Conservation (phyloP, 352 stramenopile species). For the Pythium aquatile region DNA sequence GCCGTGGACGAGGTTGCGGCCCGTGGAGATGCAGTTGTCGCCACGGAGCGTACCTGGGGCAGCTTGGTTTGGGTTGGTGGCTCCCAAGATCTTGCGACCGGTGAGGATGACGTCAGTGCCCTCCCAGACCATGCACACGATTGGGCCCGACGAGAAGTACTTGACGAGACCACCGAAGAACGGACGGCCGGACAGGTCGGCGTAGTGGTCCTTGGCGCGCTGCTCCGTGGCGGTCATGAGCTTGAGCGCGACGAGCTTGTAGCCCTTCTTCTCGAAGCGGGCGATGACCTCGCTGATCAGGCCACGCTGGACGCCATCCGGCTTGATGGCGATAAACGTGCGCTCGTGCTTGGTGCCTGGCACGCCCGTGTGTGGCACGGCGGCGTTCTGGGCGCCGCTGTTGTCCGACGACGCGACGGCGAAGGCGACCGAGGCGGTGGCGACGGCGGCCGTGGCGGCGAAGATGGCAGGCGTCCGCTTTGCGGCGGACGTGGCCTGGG, state of each 20-base stretch:
- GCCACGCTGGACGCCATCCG: slow-evolving; percentile 92
- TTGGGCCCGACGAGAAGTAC: slow-evolving; percentile 92
- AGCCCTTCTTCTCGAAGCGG: slow-evolving; percentile 95
- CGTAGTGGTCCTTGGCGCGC: slow-evolving; percentile 92
- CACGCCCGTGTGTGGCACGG: slow-evolving; percentile 70
- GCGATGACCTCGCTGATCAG: slow-evolving; percentile 94
- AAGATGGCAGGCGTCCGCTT: slow-evolving; percentile 36
- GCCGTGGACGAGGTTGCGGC: slow-evolving; percentile 93
- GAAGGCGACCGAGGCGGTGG: slow-evolving; percentile 50
- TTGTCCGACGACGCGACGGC: slow-evolving; percentile 42
- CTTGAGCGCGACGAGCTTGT: slow-evolving; percentile 95
- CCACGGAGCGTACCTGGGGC: slow-evolving; percentile 93
- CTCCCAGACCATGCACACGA: slow-evolving; percentile 95
- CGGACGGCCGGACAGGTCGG: slow-evolving; percentile 88
- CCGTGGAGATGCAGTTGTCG: slow-evolving; percentile 92
- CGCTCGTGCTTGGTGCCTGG: slow-evolving; percentile 91
- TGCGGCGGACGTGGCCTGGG: slow-evolving; percentile 36
- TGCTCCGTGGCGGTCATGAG: slow-evolving; percentile 91
- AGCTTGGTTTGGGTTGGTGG: slow-evolving; percentile 94
- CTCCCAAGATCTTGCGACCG: slow-evolving; percentile 94
- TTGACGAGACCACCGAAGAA: slow-evolving; percentile 92
- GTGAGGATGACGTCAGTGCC: slow-evolving; percentile 93
- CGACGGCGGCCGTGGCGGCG: slow-evolving; percentile 38
- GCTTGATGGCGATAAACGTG: slow-evolving; percentile 96
- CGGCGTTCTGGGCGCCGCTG: slow-evolving; percentile 35